A percentile compares a stretch with the other conserved stretches of the same genome.
These are phyloP conservation scores for Aquilaria yunnanensis DNA, from an alignment of 345 rosid species.

Conservation along the genomic window DNA sequence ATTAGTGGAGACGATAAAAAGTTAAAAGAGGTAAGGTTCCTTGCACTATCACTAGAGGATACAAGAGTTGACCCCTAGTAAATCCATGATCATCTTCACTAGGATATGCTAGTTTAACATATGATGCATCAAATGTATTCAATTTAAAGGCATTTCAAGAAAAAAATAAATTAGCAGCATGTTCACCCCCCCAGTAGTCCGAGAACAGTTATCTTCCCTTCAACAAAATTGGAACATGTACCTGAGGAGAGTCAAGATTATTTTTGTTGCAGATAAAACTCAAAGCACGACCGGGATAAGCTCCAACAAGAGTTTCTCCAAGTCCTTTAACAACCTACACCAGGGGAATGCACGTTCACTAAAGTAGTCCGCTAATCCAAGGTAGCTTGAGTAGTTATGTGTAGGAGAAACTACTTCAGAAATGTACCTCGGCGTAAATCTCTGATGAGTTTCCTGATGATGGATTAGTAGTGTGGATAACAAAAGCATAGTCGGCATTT, in stretches of 20 bases:
- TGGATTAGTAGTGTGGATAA: conserved; percentile 97
- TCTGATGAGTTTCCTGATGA: conserved; percentile 88
- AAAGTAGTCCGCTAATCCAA: not conserved
- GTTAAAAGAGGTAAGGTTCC: not conserved
- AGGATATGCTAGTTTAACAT: no score
- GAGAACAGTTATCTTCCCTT: no score
- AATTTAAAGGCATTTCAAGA: no score
- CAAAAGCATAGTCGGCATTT: conserved; percentile 94
- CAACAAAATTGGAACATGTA: conserved; percentile 8
- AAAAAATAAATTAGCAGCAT: no score
- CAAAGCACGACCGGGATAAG: conserved; percentile 97
- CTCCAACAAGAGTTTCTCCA: conserved; percentile 98
- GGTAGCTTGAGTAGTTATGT: conserved; percentile 2
- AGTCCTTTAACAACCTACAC: conserved; percentile 92
- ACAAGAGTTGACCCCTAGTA: no score
- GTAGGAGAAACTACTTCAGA: conserved; percentile 2
- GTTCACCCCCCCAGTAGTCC: no score
- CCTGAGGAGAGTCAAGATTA: conserved; percentile 73
- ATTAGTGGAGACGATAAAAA: conserved; percentile 10
- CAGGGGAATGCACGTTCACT: conserved; percentile 11
- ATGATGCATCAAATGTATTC: no score
- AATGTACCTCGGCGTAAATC: conserved; percentile 85
- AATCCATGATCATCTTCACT: no score
- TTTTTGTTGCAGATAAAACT: conserved; percentile 85
- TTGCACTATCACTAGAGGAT: no score